Base-by-base conservation (phyloP, 2,329 filamentous ascomycete species). In the Graphilbum fragrans region DNA sequence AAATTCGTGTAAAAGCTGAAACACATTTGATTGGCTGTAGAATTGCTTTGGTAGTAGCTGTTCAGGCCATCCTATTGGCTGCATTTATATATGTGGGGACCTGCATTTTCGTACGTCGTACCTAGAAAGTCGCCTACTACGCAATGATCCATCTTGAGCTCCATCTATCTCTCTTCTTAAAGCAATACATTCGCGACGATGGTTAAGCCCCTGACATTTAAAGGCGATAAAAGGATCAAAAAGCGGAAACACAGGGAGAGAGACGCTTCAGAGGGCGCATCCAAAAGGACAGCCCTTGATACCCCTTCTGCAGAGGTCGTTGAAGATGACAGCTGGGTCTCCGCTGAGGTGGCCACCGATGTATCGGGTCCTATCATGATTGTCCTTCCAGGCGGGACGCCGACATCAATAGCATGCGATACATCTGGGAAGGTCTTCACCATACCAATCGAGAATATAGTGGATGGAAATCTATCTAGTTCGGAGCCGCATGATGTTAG, bases 401-500 rank as follows among this genome's bases (percentile, higher is more conserved):
- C 81, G 1, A 78, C 79, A 0, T 86, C 84, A 47, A 67, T 96
- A 39, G 84, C 88, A 12, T 88, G 83, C 63, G 92, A 98, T 57
- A 77, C 83, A 34, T 81, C 77, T 47, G 92, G 92, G 45, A 85
- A 83, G 55, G 82, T 96, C 16, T 98, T 94, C 60, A 72, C 84
- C 5, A 78, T 83, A 51, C 65, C 71, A 14, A 66, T 98, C 38
- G 86, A 94, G 66, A 95, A 96, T 57, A 80, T 94, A 29, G 74
- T 94, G 45, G 88, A 95, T 43, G 78, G 70, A 21, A 82, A 94
- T 56, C 74, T 85, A 3, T 60, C 71, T n/a, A 94, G 79, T 5
- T 86, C 90, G 9, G 92, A 98, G 63, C 92, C 92, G 38, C 88
- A 95, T 60, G 88, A 96, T 58, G 88, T 96, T 45, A 72, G 90